Percentiles rank a stretch among this genome's conserved stretches.
These are phyloP conservation scores for Lenzites betulinus DNA, from an alignment of 768 basidiomycete species.

Conservation along the genomic window DNA sequence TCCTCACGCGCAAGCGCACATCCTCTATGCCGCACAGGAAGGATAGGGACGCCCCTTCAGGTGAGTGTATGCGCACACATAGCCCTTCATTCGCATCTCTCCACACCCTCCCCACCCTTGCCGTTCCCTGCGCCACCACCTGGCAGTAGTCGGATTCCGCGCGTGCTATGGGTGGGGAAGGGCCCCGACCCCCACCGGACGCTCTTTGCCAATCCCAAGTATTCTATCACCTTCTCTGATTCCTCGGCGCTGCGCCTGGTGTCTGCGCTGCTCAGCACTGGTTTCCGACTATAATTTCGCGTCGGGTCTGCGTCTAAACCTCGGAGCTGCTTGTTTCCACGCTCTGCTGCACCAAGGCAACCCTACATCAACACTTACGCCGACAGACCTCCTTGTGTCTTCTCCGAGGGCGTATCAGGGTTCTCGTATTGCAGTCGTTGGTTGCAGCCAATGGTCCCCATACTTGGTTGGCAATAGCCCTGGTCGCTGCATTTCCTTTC, in stretches of 20 bases:
- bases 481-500: neutral
- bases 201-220: neutral
- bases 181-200: neutral
- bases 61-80: constrained; percentile 1
- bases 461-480: too few species aligned
- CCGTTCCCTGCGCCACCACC: neutral
- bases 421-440: too few species aligned
- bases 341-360: neutral
- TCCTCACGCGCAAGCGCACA: constrained; percentile 24
- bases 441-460: too few species aligned
- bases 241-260: constrained; percentile 13
- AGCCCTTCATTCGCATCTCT: neutral
- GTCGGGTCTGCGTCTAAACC: neutral
- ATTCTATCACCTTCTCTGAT: neutral
- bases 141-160: too few species aligned
- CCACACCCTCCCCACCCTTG: neutral
- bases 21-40: constrained; percentile 17
- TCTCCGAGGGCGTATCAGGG: too few species aligned
- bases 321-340: neutral
- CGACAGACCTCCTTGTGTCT: too few species aligned
- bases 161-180: neutral
- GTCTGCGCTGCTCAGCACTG: constrained; percentile 7
- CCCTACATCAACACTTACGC: too few species aligned
- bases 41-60: constrained; percentile 8
- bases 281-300: neutral